Evolutionary conservation across 495 filamentous ascomycete species (phyloP).

Genomic region (Umbilicaria muhlenbergii): DNA sequence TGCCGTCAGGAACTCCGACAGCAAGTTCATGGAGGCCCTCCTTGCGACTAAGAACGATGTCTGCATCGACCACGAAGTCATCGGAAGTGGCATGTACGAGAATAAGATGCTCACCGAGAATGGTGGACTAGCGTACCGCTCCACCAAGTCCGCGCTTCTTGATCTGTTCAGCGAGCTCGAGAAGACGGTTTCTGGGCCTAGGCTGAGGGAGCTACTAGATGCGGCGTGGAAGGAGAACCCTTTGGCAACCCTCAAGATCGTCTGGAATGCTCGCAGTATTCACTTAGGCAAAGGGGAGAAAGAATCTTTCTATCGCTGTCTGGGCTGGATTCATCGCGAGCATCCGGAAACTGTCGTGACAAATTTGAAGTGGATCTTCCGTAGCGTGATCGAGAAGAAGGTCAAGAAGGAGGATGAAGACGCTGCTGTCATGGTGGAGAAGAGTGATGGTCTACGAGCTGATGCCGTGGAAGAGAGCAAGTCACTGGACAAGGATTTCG

Average conservation of each 20-base stretch:
- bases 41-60: slow-evolving; percentile 17
- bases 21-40: not conserved
- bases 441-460: too few relatives aligned
- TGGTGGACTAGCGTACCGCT: slow-evolving; percentile 19
- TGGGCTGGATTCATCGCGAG: slow-evolving; percentile 27
- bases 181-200: slow-evolving; percentile 13
- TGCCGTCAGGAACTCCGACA: not conserved
- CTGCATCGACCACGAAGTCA: slow-evolving; percentile 3
- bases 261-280: slow-evolving; percentile 35
- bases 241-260: slow-evolving; percentile 29
- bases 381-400: slow-evolving; percentile 29
- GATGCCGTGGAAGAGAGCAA: slow-evolving; percentile 9
- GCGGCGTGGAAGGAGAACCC: slow-evolving; percentile 25
- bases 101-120: slow-evolving; percentile 30
- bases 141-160: slow-evolving; percentile 23
- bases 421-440: slow-evolving; percentile 11
- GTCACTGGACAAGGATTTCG: slow-evolving; percentile 11
- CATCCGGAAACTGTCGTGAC: slow-evolving; percentile 28
- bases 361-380: slow-evolving; percentile 29
- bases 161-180: slow-evolving; percentile 29
- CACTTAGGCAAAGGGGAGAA: slow-evolving; percentile 29
- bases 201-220: slow-evolving; percentile 20
- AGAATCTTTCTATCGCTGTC: slow-evolving; percentile 24
- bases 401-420: slow-evolving; percentile 13
- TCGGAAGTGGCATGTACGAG: slow-evolving; percentile 9